These are phyloP conservation scores for Diaporthe caulivora DNA, from an alignment of 2,329 filamentous ascomycete genomes.

Conservation along the genomic window DNA sequence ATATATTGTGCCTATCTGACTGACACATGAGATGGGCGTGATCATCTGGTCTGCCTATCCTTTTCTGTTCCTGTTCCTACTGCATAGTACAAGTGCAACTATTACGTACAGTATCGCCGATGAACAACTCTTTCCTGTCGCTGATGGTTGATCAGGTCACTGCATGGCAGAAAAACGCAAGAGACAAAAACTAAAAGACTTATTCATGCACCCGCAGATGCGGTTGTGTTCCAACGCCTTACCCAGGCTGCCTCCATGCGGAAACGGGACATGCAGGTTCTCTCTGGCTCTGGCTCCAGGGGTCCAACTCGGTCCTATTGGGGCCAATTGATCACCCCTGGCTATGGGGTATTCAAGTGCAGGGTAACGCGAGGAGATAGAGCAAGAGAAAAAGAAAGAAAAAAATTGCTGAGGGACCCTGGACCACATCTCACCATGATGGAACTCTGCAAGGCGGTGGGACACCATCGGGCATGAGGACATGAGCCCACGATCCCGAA, in stretches of 20 bases:
- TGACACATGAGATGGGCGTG: neutral
- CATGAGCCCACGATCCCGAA: slow-evolving; percentile 30
- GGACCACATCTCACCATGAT: slow-evolving; percentile 24
- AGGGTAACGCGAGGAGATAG: neutral
- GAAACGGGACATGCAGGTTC: slow-evolving; percentile 15
- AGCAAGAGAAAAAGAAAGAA: too few species aligned
- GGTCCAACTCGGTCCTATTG: slow-evolving; percentile 24
- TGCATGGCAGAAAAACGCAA: neutral
- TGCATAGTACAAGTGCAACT: neutral
- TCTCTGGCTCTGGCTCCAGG: neutral
- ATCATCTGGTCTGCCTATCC: neutral
- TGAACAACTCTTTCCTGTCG: neutral
- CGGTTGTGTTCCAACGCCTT: too few species aligned
- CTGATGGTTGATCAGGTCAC: neutral
- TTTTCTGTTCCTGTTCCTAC: neutral
- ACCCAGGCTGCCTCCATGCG: slow-evolving; percentile 2
- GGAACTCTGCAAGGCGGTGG: slow-evolving; percentile 16
- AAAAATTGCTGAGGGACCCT: neutral
- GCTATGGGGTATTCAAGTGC: neutral
- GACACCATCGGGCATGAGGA: neutral
- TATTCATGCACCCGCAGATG: slow-evolving; percentile 21
- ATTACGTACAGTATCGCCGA: slow-evolving; percentile 14
- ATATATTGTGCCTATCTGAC: neutral
- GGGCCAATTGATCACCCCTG: slow-evolving; percentile 7
- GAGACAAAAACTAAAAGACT: neutral